Evolutionary conservation across 164 flowering plant genomes (phyloP), one percentile per base, ranked within the genome.

Genomic region (Santalum album): DNA sequence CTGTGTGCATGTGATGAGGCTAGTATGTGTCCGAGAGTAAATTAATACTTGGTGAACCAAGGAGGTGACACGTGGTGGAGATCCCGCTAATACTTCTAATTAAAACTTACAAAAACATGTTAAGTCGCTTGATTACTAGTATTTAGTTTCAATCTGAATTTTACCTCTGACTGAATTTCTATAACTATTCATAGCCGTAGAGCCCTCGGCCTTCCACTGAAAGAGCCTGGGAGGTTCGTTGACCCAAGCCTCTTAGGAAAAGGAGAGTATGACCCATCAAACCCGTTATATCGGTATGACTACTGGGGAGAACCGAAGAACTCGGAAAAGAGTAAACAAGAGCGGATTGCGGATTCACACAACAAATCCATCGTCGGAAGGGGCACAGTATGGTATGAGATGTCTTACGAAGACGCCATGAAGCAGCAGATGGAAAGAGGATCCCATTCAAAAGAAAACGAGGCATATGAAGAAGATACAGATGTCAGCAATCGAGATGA

Each of bases 221-320:
- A 83, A 65, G 99, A 92, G 64, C 99, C 99, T 24, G 96, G 94
- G 27, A 86, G 79, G 69, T 84, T 79, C 25, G 75, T 61, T 1
- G 87, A 85, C 48, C 69, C 69, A 16, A 80, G 78, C 52, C 70
- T 58, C 55, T 77, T 91, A 55, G 84, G 81, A 21, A 88, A 81
- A 67, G 87, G 77, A 47, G 70, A 72, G 40, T 89, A 92, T 59
- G 96, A 92, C 62, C 98, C 95, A 0, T 46, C 75, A 32, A 80
- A 57, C 51, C 79, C 98, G 12, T 64, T 92, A 48, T 86, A 86
- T 53, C 76, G 91, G 6, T 85, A 83, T 54, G 99, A 92, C 71
- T 92, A 86, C 72, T 89, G 96, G 96, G 99, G 96, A 53, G 96
- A 86, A 51, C 96, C 96, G 23, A 83, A 85, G 75, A 85, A 82